Base-by-base conservation (phyloP, 169 alveolate genomes). In the Perkinsus olseni region DNA sequence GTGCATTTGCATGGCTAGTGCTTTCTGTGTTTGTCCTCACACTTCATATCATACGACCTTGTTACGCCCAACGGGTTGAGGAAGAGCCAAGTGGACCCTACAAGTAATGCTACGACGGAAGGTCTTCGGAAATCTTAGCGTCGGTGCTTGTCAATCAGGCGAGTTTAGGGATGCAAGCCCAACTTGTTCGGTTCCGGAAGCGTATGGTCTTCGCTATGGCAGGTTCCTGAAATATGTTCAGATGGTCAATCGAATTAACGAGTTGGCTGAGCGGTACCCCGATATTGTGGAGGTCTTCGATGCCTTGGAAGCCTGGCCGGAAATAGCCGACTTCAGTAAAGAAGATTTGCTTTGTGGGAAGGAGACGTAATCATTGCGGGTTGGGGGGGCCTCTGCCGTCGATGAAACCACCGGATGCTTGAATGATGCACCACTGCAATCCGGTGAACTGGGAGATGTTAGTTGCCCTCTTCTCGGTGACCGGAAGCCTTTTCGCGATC, bases 301-400 rank as follows among this genome's bases (percentile, higher is more conserved):
- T 36, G 95, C 95, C 28, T 92, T 91, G 92, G 95, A 93, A 40
- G 82, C 40, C 1, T 93, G 90, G 74, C 95, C 95, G 0, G 92
- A 92, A 91, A 37, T 92, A 6, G 93, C 93, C 0, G 91, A 92
- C 91, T 50, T 38, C 8, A 38, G 0, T 8, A 40, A 92, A 0
- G 92, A 93, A 93, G 95, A 74, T 3, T 45, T 62, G 38, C 82
- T 93, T 38, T 92, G 92, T 74, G 93, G 93, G 13, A 91, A 92
- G 82, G 91, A 92, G 10, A 74, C 94, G 92, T 74, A 92, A 74
- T n/a, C 51, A 91, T 17, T 34, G 50, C 82, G 91, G 90, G 21
- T 91, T 38, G 13, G 40, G 92, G 48, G 17, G 92, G 93, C 50
- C 13, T 34, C 10, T 31, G 8, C 74, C 1, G 74, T 4, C 38